Evolutionary conservation across 139 green algal genomes (phyloP), one percentile per base, ranked within the genome.

Genomic region (Chlorella vulgaris): DNA sequence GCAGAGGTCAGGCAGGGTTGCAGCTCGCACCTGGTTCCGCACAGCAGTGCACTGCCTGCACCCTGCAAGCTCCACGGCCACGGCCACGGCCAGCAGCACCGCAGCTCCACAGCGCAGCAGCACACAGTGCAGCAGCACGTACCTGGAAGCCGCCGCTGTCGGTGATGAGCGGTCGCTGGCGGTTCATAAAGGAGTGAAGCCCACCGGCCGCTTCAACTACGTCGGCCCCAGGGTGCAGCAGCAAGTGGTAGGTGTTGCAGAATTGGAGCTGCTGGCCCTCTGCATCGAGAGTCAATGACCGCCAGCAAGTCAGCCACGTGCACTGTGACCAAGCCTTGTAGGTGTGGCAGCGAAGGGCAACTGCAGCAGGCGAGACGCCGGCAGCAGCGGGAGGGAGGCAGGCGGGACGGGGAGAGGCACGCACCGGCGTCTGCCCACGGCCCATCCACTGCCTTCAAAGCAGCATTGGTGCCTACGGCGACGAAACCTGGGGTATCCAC

Each of bases 131-230:
- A 10, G 47, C 10, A 58, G 10, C 15, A 15, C 62, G 6, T 36
- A 77, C 67, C 71, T 89, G 85, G 74, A 92, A 92, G 18, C 88
- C 88, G 22, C 88, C 88, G 35, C 74, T 86, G 78, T 92, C 88
- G 4, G 86, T 92, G 74, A 92, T 92, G 0, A 89, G 79, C 39
- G 88, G 88, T 53, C 65, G 42, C 29, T 82, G 42, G 15, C 88
- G 58, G 53, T 75, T 78, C 61, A 90, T 91, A 43, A 92, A 90
- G 7, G n/a, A 3, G 71, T 92, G 88, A 53, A 92, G 55, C 7
- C 88, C 88, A 1, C 88, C 88, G 0, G 86, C 88, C 0, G 68
- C 50, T 0, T n/a, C 81, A 8, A 92, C 78, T 7, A 79, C 69
- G 4, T 90, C 84, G 13, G 73, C n/a, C 0, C 88, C 88, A 28